These are phyloP conservation scores for Talaromyces verruculosus DNA, from an alignment of 2,329 filamentous ascomycete species.

Conservation along the genomic window DNA sequence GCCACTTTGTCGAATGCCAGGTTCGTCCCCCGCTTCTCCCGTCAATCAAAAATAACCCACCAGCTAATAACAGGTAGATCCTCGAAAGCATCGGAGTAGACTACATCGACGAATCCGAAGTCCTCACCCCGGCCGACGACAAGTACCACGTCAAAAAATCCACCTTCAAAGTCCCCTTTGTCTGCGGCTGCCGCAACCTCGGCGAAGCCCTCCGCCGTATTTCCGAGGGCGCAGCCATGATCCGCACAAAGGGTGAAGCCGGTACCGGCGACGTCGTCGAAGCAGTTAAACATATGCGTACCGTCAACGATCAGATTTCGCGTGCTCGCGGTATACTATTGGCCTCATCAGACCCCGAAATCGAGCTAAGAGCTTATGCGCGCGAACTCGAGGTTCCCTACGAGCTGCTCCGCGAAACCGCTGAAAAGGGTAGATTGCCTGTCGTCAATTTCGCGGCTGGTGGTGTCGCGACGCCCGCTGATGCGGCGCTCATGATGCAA, in stretches of 20 bases:
- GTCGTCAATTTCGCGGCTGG: conserved; percentile 98
- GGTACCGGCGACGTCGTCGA: conserved; percentile 97
- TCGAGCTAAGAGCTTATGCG: conserved; percentile 74
- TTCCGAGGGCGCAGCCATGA: conserved; percentile 94
- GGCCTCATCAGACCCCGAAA: conserved; percentile 53
- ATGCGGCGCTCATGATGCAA: conserved; percentile 99
- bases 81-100: conserved; percentile 92
- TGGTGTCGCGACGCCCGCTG: conserved; percentile 98
- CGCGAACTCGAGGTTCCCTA: conserved; percentile 78
- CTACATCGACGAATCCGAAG: conserved; percentile 98
- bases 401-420: conserved; percentile 79
- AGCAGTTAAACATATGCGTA: conserved; percentile 93
- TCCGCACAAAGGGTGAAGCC: conserved; percentile 96
- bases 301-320: conserved; percentile 78
- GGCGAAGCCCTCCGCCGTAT: conserved; percentile 91
- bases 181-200: conserved; percentile 92
- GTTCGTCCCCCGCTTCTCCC: conserved; percentile 38
- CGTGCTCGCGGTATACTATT: conserved; percentile 60
- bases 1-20: conserved; percentile 96
- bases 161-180: conserved; percentile 80
- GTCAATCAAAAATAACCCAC: too few relatives aligned
- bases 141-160: conserved; percentile 89
- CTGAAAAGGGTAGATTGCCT: conserved; percentile 80
- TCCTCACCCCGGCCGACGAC: conserved; percentile 91
- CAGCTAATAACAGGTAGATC: conserved; percentile 53